Conservation (phyloP, 345 rosid species). For the Rhodamnia argentea region DNA sequence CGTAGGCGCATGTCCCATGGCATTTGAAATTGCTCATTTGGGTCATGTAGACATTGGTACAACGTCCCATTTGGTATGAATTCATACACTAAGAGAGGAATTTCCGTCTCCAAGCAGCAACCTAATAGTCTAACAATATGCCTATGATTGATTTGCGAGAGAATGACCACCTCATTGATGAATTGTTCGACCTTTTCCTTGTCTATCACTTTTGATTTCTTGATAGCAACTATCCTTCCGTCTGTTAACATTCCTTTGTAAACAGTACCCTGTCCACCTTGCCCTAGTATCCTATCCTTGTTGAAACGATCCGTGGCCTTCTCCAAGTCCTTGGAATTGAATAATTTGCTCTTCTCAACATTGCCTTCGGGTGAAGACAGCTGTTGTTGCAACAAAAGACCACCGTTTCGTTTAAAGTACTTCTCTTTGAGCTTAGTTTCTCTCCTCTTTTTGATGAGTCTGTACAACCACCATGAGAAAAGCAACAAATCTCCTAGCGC, state of each 20-base stretch:
- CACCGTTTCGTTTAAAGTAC: background rate
- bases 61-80: conserved; percentile 1
- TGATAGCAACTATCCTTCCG: background rate
- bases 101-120: background rate
- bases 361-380: background rate
- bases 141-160: background rate
- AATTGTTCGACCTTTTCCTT: background rate
- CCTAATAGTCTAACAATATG: background rate
- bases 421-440: background rate
- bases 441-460: background rate
- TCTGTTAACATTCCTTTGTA: background rate
- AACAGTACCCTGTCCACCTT: background rate
- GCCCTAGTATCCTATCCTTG: background rate
- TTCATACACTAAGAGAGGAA: background rate
- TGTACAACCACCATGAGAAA: background rate
- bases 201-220: background rate
- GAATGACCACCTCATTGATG: background rate
- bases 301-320: background rate
- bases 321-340: background rate
- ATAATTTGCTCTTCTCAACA: background rate
- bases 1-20: background rate
- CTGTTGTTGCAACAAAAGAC: background rate
- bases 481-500: background rate
- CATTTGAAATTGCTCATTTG: background rate
- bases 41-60: background rate